Conservation (phyloP, 441 rosid genomes). For the Omphalea diandra region DNA sequence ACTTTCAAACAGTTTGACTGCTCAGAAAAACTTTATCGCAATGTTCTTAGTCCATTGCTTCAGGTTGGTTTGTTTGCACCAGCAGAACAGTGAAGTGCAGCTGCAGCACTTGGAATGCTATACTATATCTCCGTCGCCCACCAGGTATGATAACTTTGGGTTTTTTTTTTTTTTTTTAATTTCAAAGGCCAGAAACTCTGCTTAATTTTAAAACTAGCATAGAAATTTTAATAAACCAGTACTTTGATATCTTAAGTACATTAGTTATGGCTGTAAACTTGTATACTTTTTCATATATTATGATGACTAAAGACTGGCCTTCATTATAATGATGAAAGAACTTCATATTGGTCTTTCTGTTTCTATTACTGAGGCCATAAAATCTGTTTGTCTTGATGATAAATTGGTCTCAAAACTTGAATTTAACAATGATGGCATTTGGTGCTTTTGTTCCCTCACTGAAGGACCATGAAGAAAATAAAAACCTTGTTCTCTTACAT, state of each 20-base stretch:
- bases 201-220: too few species aligned
- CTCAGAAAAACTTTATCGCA: constrained; percentile 50
- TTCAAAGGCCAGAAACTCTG: background rate
- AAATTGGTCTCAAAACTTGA: background rate
- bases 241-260: background rate
- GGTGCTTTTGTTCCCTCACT: background rate
- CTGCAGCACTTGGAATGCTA: constrained; percentile 54
- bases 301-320: too few species aligned
- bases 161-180: background rate
- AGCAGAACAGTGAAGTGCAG: constrained; percentile 63
- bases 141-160: constrained; percentile 41
- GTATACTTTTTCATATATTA: background rate
- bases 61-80: constrained; percentile 66
- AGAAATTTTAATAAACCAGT: background rate
- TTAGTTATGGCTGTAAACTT: background rate
- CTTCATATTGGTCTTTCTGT: background rate
- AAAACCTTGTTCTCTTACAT: background rate
- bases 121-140: constrained; percentile 49
- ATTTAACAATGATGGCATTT: background rate
- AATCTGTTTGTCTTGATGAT: background rate
- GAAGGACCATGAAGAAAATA: background rate
- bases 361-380: background rate
- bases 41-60: constrained; percentile 48
- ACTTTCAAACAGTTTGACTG: constrained; percentile 58
- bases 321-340: background rate